Evolutionary conservation across 495 filamentous ascomycete genomes (phyloP).

Genomic region (Xylaria curta): DNA sequence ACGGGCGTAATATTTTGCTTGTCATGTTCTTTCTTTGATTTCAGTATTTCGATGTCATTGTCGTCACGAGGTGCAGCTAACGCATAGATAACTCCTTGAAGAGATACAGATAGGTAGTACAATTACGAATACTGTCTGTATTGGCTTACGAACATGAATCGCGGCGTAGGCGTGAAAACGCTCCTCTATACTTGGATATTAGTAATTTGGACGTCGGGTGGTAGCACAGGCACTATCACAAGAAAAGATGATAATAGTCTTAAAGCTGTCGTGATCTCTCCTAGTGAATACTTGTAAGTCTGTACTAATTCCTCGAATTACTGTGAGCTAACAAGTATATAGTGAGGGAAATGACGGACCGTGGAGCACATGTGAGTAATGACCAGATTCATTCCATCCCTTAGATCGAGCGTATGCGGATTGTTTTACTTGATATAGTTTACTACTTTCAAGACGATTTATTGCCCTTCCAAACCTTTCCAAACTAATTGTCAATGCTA

Average conservation of each 20-base stretch:
- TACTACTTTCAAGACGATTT: background rate
- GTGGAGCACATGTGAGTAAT: constrained; percentile 38
- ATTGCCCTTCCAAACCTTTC: background rate
- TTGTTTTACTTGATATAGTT: background rate
- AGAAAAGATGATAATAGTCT: background rate
- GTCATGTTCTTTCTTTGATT: background rate
- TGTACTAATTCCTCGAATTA: background rate
- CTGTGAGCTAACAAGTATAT: constrained; percentile 19
- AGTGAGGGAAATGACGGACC: constrained; percentile 52
- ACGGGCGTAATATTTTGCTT: background rate
- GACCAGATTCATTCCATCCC: constrained; percentile 26
- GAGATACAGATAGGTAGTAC: background rate
- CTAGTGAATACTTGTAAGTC: constrained; percentile 39
- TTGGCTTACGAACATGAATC: background rate
- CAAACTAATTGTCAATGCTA: background rate
- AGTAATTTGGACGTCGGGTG: background rate
- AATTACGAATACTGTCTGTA: background rate
- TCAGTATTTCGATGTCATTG: background rate
- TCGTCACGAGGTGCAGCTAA: background rate
- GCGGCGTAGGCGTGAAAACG: background rate
- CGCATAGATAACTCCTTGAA: background rate
- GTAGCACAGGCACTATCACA: background rate
- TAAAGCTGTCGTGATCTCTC: constrained; percentile 29
- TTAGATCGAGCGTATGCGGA: background rate
- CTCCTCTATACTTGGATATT: background rate